These are phyloP conservation scores for Aaosphaeria arxii DNA, from an alignment of 2,329 filamentous ascomycete genomes.

Conservation along the genomic window DNA sequence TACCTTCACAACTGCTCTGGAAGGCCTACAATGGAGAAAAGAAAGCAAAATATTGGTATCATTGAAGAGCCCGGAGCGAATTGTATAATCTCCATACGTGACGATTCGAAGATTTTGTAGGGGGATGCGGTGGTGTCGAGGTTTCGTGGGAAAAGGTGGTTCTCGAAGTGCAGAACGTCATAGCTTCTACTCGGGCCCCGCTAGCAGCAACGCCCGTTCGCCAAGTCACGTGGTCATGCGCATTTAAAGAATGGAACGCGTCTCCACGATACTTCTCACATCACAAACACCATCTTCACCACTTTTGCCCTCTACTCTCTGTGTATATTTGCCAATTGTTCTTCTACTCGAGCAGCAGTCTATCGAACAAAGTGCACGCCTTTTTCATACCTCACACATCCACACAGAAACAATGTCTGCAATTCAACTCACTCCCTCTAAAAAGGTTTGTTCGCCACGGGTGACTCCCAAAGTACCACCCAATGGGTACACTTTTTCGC, in stretches of 20 bases:
- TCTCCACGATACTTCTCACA: constrained; percentile 9
- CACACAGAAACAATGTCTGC: constrained; percentile 65
- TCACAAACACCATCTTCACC: constrained; percentile 24
- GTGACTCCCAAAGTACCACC: not conserved
- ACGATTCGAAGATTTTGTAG: not conserved
- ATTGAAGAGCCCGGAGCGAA: constrained; percentile 3
- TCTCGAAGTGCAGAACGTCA: constrained; percentile 18
- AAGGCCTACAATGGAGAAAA: not conserved
- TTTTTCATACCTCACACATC: constrained; percentile 7
- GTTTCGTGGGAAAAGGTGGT: not conserved
- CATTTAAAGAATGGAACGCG: constrained; percentile 19
- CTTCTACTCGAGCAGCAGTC: not conserved
- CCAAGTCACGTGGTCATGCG: constrained; percentile 4
- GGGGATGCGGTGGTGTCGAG: not conserved
- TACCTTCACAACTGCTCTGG: constrained; percentile 2
- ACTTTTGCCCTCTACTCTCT: constrained; percentile 1
- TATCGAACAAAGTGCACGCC: not conserved
- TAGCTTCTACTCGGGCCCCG: constrained; percentile 15
- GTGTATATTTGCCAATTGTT: not conserved
- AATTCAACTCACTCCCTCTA: constrained; percentile 67
- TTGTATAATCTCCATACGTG: not conserved
- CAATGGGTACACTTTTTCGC: constrained; percentile 5
- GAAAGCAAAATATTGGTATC: constrained; percentile 15
- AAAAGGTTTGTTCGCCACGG: constrained; percentile 56
- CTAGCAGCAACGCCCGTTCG: not conserved